A percentile compares a stretch with the other conserved stretches of the same genome.
Evolutionary conservation across 768 basidiomycete species (phyloP).

Genomic region (Holtermannia corniformis): DNA sequence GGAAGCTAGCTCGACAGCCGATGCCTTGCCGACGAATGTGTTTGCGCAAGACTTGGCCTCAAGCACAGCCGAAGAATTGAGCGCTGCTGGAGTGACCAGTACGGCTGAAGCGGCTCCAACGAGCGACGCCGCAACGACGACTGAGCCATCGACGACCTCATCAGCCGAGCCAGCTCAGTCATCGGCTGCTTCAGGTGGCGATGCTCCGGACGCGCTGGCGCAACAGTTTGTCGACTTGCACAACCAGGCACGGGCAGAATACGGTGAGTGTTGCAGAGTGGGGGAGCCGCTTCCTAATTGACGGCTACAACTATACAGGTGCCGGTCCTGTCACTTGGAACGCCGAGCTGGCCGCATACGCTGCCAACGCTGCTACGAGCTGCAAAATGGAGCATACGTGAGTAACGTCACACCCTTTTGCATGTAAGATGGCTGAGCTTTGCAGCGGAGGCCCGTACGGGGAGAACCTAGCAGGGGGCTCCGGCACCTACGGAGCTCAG

Average conservation of each 20-base stretch:
- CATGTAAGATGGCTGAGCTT: background rate
- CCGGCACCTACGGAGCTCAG: background rate
- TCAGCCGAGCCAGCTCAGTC: too few species aligned
- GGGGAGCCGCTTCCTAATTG: too few species aligned
- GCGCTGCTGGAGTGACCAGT: background rate
- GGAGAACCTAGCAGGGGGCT: background rate
- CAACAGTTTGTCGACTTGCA: constrained; percentile 17
- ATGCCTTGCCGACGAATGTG: too few species aligned
- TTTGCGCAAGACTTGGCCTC: background rate
- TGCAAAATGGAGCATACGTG: constrained; percentile 57
- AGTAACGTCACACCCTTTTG: background rate
- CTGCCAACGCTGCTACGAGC: constrained; percentile 58
- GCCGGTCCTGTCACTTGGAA: constrained; percentile 59
- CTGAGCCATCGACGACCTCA: too few species aligned
- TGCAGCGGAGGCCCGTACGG: background rate
- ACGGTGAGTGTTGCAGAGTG: too few species aligned
- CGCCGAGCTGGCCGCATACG: constrained; percentile 52
- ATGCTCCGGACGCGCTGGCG: constrained; percentile 4
- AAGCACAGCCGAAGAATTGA: background rate
- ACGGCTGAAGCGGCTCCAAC: background rate
- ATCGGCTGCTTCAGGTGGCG: too few species aligned
- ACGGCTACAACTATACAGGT: too few species aligned
- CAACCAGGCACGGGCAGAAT: constrained; percentile 26
- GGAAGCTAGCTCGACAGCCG: too few species aligned
- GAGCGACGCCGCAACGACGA: background rate